Evolutionary conservation across 2,329 filamentous ascomycete species (phyloP).

Genomic region (Fusarium chaquense): DNA sequence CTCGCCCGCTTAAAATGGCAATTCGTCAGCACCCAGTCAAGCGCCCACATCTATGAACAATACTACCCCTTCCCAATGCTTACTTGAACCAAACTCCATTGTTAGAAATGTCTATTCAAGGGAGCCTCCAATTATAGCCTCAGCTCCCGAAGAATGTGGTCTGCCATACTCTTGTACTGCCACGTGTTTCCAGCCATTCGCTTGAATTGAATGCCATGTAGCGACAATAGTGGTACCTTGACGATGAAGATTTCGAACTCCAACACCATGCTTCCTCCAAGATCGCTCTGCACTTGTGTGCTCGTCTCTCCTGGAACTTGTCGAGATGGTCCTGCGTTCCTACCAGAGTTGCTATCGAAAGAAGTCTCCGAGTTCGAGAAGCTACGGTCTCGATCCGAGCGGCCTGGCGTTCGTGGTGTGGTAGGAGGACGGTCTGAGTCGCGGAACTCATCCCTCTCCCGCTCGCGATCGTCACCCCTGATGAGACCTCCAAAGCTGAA

Average conservation of each 20-base stretch:
- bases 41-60: conserved; percentile 33
- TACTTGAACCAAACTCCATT: conserved; percentile 19
- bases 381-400: conserved; percentile 72
- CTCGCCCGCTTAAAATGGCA: conserved; percentile 21
- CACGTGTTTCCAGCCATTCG: conserved; percentile 94
- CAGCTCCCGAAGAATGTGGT: conserved; percentile 90
- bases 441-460: conserved; percentile 78
- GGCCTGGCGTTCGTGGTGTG: conserved; percentile 59
- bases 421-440: conserved; percentile 63
- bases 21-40: conserved; percentile 22
- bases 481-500: conserved; percentile 84
- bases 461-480: conserved; percentile 69
- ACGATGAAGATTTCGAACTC: conserved; percentile 98
- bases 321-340: conserved; percentile 63
- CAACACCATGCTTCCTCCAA: conserved; percentile 84
- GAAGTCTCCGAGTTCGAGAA: conserved; percentile 90
- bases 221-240: conserved; percentile 90
- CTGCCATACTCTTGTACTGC: conserved; percentile 99
- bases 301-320: conserved; percentile 85
- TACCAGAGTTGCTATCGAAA: conserved; percentile 75
- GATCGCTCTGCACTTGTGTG: conserved; percentile 90
- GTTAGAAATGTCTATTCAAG: conserved; percentile 5
- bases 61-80: conserved; percentile 22
- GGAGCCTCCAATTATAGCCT: conserved; percentile 69
- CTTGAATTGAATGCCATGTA: conserved; percentile 99